Evolutionary conservation across 2,329 filamentous ascomycete genomes (phyloP), one percentile per base, ranked within the genome.

Genomic region (Nemania sp.): DNA sequence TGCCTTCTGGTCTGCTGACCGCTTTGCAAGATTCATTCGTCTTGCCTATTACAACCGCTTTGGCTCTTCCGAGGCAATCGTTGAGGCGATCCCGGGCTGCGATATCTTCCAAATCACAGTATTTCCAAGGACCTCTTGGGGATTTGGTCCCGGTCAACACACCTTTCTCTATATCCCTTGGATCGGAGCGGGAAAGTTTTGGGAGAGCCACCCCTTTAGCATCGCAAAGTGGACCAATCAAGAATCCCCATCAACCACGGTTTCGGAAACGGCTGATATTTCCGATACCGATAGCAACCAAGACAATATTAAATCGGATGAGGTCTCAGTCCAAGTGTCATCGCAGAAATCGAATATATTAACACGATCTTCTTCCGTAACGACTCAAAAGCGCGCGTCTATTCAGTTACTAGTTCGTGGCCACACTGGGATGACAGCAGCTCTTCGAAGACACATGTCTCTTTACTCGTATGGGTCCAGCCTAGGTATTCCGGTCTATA

Each of bases 201-300:
- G 68, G 68, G 68, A 71, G 34, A 71, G 57, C 40, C 68, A 71
- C 29, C 68, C 68, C 2, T 71, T 69, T 32, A 69, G 67, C 29
- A 55, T 71, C 9, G 62, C 68, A 10, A 55, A 37, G 17, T 65
- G 68, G 52, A 42, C 34, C 29, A n/a, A 54, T 42, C 17, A 50
- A 52, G 50, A 18, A 10, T 40, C 5, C 7, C 9, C 48, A 53
- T 34, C 40, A 15, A n/a, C 20, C 15, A 9, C 21, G 3, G 25
- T 2, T 32, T 43, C 25, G 5, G 35, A 29, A 20, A 25, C 34
- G 5, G 13, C 21, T 7, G 34, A 18, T 29, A 12, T 39, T 29
- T 40, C 17, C 12, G 35, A 40, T 11, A 20, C 17, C 15, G 35
- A 40, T 11, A 20, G 48, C 35, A 51, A 35, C 18, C 18, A 53